Percentiles rank a stretch among this genome's conserved stretches.
These are phyloP conservation scores for Alectoria sarmentosa DNA, from an alignment of 495 filamentous ascomycete genomes.

Conservation along the genomic window DNA sequence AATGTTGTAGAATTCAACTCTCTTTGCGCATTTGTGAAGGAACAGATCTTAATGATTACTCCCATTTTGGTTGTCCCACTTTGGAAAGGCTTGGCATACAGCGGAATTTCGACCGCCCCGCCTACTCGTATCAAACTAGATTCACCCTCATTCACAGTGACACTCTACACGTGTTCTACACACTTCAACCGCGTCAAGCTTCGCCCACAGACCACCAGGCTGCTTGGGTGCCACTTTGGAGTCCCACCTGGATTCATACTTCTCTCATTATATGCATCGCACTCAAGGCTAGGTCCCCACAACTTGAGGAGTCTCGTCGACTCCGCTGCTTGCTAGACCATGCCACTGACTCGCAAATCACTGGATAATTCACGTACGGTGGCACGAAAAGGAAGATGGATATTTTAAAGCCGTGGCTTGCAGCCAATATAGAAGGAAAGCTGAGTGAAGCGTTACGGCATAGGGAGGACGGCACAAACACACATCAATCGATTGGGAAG, in stretches of 20 bases:
- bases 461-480: not conserved
- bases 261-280: not conserved
- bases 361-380: not conserved
- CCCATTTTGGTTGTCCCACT: not conserved
- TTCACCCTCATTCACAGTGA: not conserved
- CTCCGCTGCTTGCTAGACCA: conserved; percentile 12
- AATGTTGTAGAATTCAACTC: too few relatives aligned
- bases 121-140: not conserved
- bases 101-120: conserved; percentile 1
- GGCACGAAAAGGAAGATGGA: not conserved
- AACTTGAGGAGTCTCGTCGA: conserved; percentile 13
- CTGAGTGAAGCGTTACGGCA: not conserved
- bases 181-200: not conserved
- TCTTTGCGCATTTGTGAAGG: not conserved
- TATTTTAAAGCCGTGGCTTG: not conserved
- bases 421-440: not conserved
- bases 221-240: too few relatives aligned
- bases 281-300: not conserved
- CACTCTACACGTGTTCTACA: not conserved
- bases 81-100: conserved; percentile 14
- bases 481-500: conserved; percentile 5
- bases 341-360: conserved; percentile 13
- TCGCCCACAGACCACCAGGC: not conserved
- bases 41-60: not conserved
- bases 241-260: not conserved